Conservation (phyloP, 2,329 filamentous ascomycete species). For the Penicillium oxalicum region DNA sequence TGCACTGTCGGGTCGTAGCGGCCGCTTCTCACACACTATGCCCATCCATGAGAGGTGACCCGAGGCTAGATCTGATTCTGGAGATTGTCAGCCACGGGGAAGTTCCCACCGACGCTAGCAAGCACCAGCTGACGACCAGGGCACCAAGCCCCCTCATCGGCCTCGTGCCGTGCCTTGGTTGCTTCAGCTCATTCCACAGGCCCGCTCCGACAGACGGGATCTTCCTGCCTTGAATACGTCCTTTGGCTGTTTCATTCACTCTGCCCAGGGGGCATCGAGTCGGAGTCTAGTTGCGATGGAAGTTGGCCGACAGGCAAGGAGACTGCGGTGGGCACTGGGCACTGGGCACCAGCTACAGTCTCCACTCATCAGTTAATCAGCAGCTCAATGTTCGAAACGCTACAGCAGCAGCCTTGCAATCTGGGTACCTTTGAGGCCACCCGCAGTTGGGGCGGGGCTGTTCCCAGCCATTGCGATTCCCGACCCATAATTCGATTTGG, state of each 20-base stretch:
- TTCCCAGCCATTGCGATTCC: constrained; percentile 6
- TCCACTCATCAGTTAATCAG: neutral
- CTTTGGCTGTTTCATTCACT: too few relatives aligned
- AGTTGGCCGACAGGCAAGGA: neutral
- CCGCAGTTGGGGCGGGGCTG: constrained; percentile 6
- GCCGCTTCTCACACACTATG: constrained; percentile 1
- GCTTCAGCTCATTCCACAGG: neutral
- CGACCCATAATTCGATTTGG: neutral
- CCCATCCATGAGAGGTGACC: constrained; percentile 18
- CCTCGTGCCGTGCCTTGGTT: too few relatives aligned
- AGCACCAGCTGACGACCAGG: constrained; percentile 11
- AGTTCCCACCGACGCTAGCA: constrained; percentile 8
- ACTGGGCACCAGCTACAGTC: too few relatives aligned
- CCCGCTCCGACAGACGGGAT: neutral
- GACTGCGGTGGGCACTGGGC: too few relatives aligned
- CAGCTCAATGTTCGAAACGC: neutral
- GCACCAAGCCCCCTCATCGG: too few relatives aligned
- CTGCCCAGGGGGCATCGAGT: too few relatives aligned
- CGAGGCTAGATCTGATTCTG: constrained; percentile 11
- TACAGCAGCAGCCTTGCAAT: neutral
- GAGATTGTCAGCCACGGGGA: neutral
- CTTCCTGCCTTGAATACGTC: too few relatives aligned
- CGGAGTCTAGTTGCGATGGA: neutral
- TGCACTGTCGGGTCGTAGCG: constrained; percentile 12
- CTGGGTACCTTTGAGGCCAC: constrained; percentile 6